Percentiles rank a stretch among this genome's conserved stretches.
Conservation (phyloP, 2,329 filamentous ascomycete species). For the Fusarium avenaceum region DNA sequence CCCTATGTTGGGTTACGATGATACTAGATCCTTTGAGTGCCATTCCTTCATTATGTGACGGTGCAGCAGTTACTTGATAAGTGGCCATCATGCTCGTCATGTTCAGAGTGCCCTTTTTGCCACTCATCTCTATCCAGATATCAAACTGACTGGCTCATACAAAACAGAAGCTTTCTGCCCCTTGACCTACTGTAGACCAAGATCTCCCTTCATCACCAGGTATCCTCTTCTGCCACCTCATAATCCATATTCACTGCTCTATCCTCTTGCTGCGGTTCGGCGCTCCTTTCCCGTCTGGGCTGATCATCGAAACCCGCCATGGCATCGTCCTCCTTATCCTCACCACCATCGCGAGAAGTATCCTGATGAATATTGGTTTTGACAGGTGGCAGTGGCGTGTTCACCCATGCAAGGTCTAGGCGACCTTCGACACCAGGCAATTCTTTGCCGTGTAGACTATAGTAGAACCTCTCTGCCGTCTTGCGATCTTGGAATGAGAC, state of each 20-base stretch:
- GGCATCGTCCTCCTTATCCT: slow-evolving; percentile 50
- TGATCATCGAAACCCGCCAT: slow-evolving; percentile 47
- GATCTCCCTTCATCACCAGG: slow-evolving; percentile 54
- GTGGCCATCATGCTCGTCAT: slow-evolving; percentile 4
- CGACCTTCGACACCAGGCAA: slow-evolving; percentile 73
- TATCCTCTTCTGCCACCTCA: slow-evolving; percentile 66
- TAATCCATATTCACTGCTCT: slow-evolving; percentile 64
- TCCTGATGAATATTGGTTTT: slow-evolving; percentile 32
- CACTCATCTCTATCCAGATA: neutral
- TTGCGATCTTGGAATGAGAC: slow-evolving; percentile 76
- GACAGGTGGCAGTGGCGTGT: slow-evolving; percentile 46
- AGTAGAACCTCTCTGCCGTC: slow-evolving; percentile 78
- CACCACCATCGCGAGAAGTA: slow-evolving; percentile 7
- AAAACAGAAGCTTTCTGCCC: neutral
- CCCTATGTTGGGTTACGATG: slow-evolving; percentile 34
- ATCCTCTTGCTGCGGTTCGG: slow-evolving; percentile 46
- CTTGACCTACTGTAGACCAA: neutral
- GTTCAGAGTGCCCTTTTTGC: neutral
- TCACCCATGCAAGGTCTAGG: slow-evolving; percentile 75
- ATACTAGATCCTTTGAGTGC: neutral
- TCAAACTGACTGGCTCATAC: neutral
- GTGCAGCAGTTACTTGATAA: slow-evolving; percentile 8
- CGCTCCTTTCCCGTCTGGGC: slow-evolving; percentile 23
- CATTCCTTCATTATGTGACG: neutral
- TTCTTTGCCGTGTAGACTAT: slow-evolving; percentile 66